phyloP scores from a whole-genome alignment of 495 filamentous ascomycete species.

The Thermothielavioides terrestris region DNA sequence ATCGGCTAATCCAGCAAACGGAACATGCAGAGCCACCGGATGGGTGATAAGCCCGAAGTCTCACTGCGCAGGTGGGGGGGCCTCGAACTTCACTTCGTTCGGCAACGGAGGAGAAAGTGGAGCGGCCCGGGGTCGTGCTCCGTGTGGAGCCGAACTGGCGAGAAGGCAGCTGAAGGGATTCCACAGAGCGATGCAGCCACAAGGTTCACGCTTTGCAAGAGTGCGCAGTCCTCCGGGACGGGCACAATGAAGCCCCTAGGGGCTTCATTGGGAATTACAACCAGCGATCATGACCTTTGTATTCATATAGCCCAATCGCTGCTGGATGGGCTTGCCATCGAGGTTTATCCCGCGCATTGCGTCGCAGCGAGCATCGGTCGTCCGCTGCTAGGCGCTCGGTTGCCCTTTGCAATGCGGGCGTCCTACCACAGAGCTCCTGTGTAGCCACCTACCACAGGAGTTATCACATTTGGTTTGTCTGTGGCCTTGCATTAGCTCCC shows the following conservation, averaged over 20 bases:
- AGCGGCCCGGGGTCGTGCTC: conserved; percentile 19
- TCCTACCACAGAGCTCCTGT: not conserved
- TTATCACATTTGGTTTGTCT: conserved; percentile 10
- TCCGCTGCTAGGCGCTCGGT: no score
- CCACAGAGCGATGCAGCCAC: not conserved
- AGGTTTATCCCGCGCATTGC: no score
- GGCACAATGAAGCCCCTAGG: no score
- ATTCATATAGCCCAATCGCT: no score
- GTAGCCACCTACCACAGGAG: not conserved
- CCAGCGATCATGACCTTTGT: no score
- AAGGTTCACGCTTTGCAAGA: no score
- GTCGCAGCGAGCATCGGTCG: no score
- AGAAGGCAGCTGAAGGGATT: not conserved
- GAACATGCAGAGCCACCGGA: conserved; percentile 12
- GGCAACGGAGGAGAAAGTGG: conserved; percentile 10
- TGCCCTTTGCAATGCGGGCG: no score
- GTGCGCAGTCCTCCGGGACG: no score
- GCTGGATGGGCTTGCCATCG: no score
- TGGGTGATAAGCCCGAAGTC: conserved; percentile 3
- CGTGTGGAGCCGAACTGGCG: conserved; percentile 15
- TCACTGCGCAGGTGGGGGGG: conserved; percentile 1
- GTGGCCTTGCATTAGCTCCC: conserved; percentile 22
- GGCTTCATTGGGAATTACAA: no score
- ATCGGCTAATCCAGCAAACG: conserved; percentile 16
- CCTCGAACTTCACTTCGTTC: conserved; percentile 9